Conservation (phyloP, 1,139 yeast genomes). For the Taphrina deformans region DNA sequence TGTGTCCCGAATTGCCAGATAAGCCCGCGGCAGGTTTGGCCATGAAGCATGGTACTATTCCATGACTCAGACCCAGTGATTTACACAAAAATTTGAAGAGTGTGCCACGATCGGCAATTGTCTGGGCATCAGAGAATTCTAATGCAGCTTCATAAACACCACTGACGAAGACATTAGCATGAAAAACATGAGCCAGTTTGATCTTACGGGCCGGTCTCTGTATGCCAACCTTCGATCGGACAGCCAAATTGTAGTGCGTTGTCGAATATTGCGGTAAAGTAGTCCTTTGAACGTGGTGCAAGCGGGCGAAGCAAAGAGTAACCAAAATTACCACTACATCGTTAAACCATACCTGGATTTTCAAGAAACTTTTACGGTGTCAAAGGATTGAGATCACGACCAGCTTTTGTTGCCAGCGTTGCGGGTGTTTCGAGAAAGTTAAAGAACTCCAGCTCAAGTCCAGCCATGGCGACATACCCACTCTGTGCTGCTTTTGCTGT, state of each 20-base stretch:
- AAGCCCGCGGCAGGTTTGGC: constrained; percentile 47
- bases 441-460: constrained; percentile 47
- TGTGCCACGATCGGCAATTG: constrained; percentile 46
- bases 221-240: constrained; percentile 47
- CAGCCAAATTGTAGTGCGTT: constrained; percentile 42
- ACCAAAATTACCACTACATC: constrained; percentile 42
- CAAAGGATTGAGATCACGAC: constrained; percentile 43
- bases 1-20: constrained; percentile 49
- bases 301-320: constrained; percentile 46
- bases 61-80: constrained; percentile 44
- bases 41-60: constrained; percentile 47
- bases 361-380: constrained; percentile 44
- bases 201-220: constrained; percentile 46
- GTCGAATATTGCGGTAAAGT: constrained; percentile 43
- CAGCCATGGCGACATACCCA: constrained; percentile 43
- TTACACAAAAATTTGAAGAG: constrained; percentile 46
- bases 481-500: constrained; percentile 34
- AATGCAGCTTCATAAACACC: constrained; percentile 49
- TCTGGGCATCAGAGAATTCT: constrained; percentile 43
- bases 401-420: constrained; percentile 42
- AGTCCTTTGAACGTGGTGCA: constrained; percentile 42
- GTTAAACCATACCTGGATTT: not conserved
- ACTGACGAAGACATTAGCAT: not conserved
- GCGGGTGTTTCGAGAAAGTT: constrained; percentile 45
- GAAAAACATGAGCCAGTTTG: not conserved